These are phyloP conservation scores for Grosmannia serpens DNA, from an alignment of 2,329 filamentous ascomycete genomes.

Conservation along the genomic window DNA sequence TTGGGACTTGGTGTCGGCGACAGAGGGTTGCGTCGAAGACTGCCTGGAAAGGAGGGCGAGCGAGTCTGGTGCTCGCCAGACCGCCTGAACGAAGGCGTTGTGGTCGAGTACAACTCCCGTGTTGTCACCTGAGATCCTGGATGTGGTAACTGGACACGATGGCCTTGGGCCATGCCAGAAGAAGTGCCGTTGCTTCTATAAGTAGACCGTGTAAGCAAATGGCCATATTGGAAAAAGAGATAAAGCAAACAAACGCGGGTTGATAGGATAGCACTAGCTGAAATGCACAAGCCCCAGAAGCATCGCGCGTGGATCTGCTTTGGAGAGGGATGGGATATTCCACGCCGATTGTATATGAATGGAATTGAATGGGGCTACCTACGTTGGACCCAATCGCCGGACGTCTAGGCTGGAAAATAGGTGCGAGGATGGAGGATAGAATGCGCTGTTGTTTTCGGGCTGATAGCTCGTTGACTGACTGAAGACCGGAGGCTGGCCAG, in stretches of 20 bases:
- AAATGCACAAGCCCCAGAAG: no score
- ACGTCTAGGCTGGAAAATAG: constrained; percentile 39
- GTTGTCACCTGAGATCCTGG: constrained; percentile 35
- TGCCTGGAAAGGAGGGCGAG: constrained; percentile 38
- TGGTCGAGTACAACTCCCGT: constrained; percentile 41
- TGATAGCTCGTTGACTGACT: constrained; percentile 36
- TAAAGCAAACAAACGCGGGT: neutral
- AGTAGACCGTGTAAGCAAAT: neutral
- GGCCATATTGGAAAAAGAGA: neutral
- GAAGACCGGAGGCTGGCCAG: constrained; percentile 28
- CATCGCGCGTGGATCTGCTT: no score
- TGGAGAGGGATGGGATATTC: no score
- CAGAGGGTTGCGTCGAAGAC: constrained; percentile 38
- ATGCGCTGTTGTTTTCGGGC: constrained; percentile 34
- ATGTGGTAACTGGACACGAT: constrained; percentile 41
- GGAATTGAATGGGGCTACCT: constrained; percentile 21
- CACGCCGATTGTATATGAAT: constrained; percentile 11
- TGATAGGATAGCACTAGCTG: constrained; percentile 4
- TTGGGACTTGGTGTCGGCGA: constrained; percentile 40
- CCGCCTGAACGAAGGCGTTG: constrained; percentile 39
- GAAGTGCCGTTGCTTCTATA: constrained; percentile 34
- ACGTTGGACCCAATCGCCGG: constrained; percentile 44
- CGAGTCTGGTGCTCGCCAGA: constrained; percentile 36
- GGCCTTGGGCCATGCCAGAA: constrained; percentile 47
- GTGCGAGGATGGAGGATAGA: constrained; percentile 33